Evolutionary conservation across 352 stramenopile species (phyloP).

Genomic region (Plasmopara muralis): DNA sequence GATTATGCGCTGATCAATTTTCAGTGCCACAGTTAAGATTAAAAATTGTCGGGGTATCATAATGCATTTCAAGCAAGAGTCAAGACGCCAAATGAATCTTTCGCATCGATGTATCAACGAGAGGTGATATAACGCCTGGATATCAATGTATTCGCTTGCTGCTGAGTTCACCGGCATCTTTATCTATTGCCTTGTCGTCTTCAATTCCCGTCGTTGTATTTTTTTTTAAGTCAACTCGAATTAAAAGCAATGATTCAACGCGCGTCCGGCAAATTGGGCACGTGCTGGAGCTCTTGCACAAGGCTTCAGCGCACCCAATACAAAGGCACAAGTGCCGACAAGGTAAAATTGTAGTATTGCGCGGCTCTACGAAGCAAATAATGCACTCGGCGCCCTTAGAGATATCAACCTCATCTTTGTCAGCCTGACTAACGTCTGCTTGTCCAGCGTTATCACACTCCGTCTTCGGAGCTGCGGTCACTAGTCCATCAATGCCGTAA

Average conservation of each 20-base stretch:
- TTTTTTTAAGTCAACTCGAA: conserved; percentile 55
- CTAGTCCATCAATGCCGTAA: conserved; percentile 75
- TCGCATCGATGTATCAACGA: too few relatives aligned
- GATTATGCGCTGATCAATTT: too few relatives aligned
- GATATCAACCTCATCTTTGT: conserved; percentile 52
- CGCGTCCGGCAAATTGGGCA: conserved; percentile 77
- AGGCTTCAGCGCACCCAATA: conserved; percentile 62
- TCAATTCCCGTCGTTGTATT: conserved; percentile 13
- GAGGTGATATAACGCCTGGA: too few relatives aligned
- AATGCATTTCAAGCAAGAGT: too few relatives aligned
- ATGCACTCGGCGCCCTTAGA: conserved; percentile 81
- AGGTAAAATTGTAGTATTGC: conserved; percentile 77
- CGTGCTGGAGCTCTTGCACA: conserved; percentile 63
- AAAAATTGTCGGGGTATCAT: too few relatives aligned
- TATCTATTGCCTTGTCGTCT: conserved; percentile 16
- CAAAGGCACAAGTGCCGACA: conserved; percentile 87
- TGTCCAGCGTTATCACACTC: conserved; percentile 23
- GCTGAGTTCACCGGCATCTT: conserved; percentile 9
- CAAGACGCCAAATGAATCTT: too few relatives aligned
- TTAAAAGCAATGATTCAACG: conserved; percentile 75
- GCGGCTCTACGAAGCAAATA: conserved; percentile 77
- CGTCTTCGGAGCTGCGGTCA: conserved; percentile 41
- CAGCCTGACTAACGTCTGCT: conserved; percentile 16
- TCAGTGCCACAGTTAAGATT: too few relatives aligned
- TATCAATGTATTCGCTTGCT: background rate